Evolutionary conservation across 371 early-diverging fungal species (phyloP), one percentile per base, ranked within the genome.

Genomic region (Mortierella sp.): DNA sequence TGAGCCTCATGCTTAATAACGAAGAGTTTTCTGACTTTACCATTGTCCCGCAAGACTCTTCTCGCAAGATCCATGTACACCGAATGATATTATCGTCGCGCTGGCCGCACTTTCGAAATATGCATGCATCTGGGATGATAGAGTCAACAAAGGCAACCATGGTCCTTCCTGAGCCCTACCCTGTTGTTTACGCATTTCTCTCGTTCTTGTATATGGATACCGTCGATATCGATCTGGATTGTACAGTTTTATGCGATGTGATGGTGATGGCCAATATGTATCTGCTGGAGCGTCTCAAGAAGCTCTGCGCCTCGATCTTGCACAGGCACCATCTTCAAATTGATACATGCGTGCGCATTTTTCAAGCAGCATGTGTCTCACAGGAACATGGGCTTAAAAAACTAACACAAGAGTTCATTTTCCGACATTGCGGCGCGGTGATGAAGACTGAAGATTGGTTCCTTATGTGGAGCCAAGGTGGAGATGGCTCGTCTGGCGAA

Each of bases 61-160:
- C 85, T 72, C 72, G 85, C 83, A 57, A 83, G 75, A 80, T 93
- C 17, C 84, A 87, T 60, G 92, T 89, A 1, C 93, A 93, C 64
- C 85, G 88, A 59, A 87, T 91, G 65, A 85, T 93, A 29, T 80
- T 93, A 6, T 84, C 89, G 43, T 84, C 92, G 56, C 90, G 93
- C 65, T 93, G 93, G 93, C 89, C 92, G 54, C 91, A 92, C 75
- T 93, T 92, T 61, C 68, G 81, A 32, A 89, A 89, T 60, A 85
- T 93, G 64, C 83, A 86, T 72, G 84, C 85, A 34, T 89, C 90
- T 0, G 92, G 92, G 23, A 92, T 92, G 92, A 84, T 86, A 13
- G 93, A 93, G 71, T 83, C 89, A 4, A 84, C 85, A 42, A 72
- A 83, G 34, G 83, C 82, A 29, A 76, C 86, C 9, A 85, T 93